Conservation (phyloP, 2,329 filamentous ascomycete species). For the Rutstroemia sp. region DNA sequence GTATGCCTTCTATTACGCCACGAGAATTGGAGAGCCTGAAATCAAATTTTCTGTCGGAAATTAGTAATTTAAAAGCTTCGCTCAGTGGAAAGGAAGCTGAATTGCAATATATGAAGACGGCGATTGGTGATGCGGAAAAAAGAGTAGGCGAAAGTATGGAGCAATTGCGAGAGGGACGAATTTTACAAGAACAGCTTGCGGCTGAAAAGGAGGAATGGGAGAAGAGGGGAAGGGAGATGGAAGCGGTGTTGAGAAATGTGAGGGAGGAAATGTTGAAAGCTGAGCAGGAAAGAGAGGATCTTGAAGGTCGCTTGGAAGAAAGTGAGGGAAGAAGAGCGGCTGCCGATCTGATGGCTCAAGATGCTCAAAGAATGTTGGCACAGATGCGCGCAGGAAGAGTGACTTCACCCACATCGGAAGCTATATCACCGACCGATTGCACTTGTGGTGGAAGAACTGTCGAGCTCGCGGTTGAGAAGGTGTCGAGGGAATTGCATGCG, state of each 20-base stretch:
- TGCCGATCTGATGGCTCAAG: constrained; percentile 67
- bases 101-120: constrained; percentile 76
- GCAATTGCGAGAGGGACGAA: constrained; percentile 69
- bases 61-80: constrained; percentile 87
- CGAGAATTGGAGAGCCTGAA: constrained; percentile 90
- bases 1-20: constrained; percentile 82
- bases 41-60: constrained; percentile 83
- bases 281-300: constrained; percentile 74
- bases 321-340: constrained; percentile 66
- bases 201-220: constrained; percentile 79
- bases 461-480: constrained; percentile 79
- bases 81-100: constrained; percentile 91
- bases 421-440: constrained; percentile 26
- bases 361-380: constrained; percentile 68
- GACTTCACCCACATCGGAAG: constrained; percentile 31
- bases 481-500: constrained; percentile 86
- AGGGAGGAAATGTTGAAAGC: constrained; percentile 72
- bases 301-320: constrained; percentile 69
- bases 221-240: constrained; percentile 77
- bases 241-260: constrained; percentile 69
- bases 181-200: constrained; percentile 61
- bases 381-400: constrained; percentile 57
- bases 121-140: constrained; percentile 84
- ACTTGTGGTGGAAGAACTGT: constrained; percentile 49
- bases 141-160: constrained; percentile 83